Evolutionary conservation across 2,329 filamentous ascomycete genomes (phyloP).

Genomic region (Chrysoporthe deuterocubensis): DNA sequence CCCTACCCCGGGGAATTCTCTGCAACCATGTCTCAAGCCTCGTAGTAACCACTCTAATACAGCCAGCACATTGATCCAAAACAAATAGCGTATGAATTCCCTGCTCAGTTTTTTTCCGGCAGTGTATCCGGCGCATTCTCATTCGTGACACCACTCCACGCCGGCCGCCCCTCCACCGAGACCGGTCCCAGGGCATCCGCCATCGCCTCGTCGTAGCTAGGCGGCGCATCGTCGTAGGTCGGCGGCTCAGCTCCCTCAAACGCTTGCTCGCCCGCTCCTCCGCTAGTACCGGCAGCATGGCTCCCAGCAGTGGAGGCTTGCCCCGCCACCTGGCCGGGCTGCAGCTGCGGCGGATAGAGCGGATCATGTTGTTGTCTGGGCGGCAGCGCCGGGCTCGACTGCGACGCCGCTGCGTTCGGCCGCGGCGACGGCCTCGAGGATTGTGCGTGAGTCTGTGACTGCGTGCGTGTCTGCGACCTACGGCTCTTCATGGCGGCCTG

Average conservation of each 20-base stretch:
- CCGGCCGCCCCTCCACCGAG: constrained; percentile 63
- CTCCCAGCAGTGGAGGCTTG: constrained; percentile 9
- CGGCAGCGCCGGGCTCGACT: constrained; percentile 34
- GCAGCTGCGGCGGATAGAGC: constrained; percentile 62
- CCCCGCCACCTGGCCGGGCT: constrained; percentile 31
- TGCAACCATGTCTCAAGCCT: background rate
- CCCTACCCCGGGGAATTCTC: background rate
- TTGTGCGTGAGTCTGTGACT: constrained; percentile 30
- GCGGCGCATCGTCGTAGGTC: constrained; percentile 76
- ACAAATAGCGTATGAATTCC: no score
- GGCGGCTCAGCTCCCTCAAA: constrained; percentile 38
- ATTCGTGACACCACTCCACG: constrained; percentile 67
- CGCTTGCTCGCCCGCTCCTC: background rate
- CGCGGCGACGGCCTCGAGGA: constrained; percentile 37
- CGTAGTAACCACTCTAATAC: background rate
- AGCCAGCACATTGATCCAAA: background rate
- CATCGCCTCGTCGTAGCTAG: constrained; percentile 93
- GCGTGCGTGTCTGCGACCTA: constrained; percentile 24
- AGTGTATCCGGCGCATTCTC: constrained; percentile 61
- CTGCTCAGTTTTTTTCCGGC: constrained; percentile 40
- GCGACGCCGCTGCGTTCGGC: constrained; percentile 35
- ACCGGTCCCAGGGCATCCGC: constrained; percentile 74
- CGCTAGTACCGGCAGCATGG: background rate
- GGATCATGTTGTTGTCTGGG: constrained; percentile 46
- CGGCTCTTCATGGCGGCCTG: constrained; percentile 53